Percentiles rank a stretch among this genome's conserved stretches.
Evolutionary conservation across 495 filamentous ascomycete genomes (phyloP).

Genomic region (Aspergillus sclerotiicarbonarius): DNA sequence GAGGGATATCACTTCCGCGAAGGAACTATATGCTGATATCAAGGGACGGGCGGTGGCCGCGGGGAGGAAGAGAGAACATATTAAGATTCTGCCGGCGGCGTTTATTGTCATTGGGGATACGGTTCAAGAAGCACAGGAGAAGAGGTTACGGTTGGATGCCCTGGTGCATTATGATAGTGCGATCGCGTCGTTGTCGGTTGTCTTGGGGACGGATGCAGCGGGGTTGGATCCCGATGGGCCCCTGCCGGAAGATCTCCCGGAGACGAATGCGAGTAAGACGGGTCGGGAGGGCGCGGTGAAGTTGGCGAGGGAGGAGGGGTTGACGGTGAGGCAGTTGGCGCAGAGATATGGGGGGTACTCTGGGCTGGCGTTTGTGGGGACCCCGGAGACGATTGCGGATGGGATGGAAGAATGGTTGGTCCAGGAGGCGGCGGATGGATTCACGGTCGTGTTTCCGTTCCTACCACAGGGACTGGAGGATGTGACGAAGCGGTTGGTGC

Average conservation of each 20-base stretch:
- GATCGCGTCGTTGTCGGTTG: slow-evolving; percentile 52
- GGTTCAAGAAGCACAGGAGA: slow-evolving; percentile 46
- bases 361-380: slow-evolving; percentile 52
- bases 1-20: slow-evolving; percentile 40
- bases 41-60: slow-evolving; percentile 45
- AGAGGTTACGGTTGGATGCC: slow-evolving; percentile 49
- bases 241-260: slow-evolving; percentile 46
- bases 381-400: slow-evolving; percentile 46
- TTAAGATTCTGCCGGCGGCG: slow-evolving; percentile 55
- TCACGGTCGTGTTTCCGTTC: slow-evolving; percentile 48
- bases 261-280: slow-evolving; percentile 55
- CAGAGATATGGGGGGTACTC: slow-evolving; percentile 50
- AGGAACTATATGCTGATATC: slow-evolving; percentile 52
- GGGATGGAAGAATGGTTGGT: slow-evolving; percentile 48
- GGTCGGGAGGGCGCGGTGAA: slow-evolving; percentile 40
- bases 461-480: slow-evolving; percentile 53
- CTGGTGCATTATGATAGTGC: slow-evolving; percentile 56
- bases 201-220: slow-evolving; percentile 46
- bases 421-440: slow-evolving; percentile 45
- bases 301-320: slow-evolving; percentile 40
- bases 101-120: slow-evolving; percentile 44
- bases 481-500: slow-evolving; percentile 45
- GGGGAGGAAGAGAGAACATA: slow-evolving; percentile 39
- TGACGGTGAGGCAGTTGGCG: slow-evolving; percentile 52
- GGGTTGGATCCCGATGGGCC: slow-evolving; percentile 48